Percentiles rank a stretch among this genome's conserved stretches.
phyloP scores from a whole-genome alignment of 306 rosid genomes.

The Sophora flavescens region DNA sequence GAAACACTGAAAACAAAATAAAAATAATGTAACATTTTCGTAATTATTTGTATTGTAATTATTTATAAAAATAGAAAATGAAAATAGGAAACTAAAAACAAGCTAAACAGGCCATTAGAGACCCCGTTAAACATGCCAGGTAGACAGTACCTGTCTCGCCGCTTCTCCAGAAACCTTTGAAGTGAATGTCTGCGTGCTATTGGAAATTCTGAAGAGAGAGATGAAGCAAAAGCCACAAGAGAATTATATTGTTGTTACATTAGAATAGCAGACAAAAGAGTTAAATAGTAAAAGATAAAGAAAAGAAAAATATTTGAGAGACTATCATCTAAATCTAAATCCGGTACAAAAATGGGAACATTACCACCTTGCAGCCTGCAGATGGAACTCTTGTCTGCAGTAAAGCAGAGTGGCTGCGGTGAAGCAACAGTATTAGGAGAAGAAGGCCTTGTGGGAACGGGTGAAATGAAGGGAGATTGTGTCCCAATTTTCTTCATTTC shows the following conservation, averaged over 20 bases:
- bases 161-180: constrained; percentile 73
- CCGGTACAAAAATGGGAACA: constrained; percentile 15
- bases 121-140: not conserved
- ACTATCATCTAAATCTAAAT: constrained; percentile 14
- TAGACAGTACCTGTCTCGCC: constrained; percentile 66
- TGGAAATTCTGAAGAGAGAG: constrained; percentile 61
- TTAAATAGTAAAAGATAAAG: not conserved
- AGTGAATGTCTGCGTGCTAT: constrained; percentile 75
- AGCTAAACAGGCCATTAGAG: too few relatives aligned
- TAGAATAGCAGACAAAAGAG: constrained; percentile 11
- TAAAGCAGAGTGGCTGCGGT: constrained; percentile 47
- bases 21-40: too few relatives aligned
- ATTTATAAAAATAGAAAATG: too few relatives aligned
- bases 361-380: constrained; percentile 68
- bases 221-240: constrained; percentile 1
- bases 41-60: too few relatives aligned
- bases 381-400: constrained; percentile 57
- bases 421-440: constrained; percentile 54
- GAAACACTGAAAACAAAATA: too few relatives aligned
- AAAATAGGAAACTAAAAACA: too few relatives aligned
- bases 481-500: constrained; percentile 53
- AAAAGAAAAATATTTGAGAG: not conserved
- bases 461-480: constrained; percentile 55
- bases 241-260: not conserved
- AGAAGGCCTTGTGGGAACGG: constrained; percentile 55